A percentile compares a stretch with the other conserved stretches of the same genome.
Conservation (phyloP, 441 rosid species). For the Eruca vesicaria region DNA sequence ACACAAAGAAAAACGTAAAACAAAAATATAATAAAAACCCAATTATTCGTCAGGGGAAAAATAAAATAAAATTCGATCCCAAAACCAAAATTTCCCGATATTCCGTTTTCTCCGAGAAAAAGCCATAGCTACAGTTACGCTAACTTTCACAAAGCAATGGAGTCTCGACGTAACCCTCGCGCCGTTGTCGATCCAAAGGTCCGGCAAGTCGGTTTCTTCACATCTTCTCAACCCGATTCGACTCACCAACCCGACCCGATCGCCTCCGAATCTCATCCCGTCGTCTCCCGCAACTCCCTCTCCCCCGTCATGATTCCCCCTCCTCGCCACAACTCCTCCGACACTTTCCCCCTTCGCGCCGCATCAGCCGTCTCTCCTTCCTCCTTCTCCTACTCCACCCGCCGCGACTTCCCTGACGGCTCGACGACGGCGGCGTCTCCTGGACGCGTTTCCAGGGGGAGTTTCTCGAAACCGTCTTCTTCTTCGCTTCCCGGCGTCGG, state of each 20-base stretch:
- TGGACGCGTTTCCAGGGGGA: constrained; percentile 35
- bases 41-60: constrained; percentile 2
- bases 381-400: constrained; percentile 52
- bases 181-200: constrained; percentile 81
- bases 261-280: constrained; percentile 29
- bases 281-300: constrained; percentile 48
- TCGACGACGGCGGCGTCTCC: constrained; percentile 40
- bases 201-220: constrained; percentile 84
- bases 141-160: constrained; percentile 45
- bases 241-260: constrained; percentile 42
- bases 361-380: constrained; percentile 41
- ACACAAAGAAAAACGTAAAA: background rate
- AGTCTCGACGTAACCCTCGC: constrained; percentile 73
- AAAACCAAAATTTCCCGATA: background rate
- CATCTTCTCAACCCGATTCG: constrained; percentile 52
- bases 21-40: background rate
- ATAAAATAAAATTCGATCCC: constrained; percentile 6
- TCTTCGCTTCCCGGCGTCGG: constrained; percentile 51
- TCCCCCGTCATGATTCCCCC: constrained; percentile 85
- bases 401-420: constrained; percentile 46
- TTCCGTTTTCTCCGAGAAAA: background rate
- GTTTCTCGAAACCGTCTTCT: constrained; percentile 27
- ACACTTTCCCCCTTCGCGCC: constrained; percentile 45
- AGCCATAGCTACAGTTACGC: background rate
- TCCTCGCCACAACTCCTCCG: constrained; percentile 67